phyloP scores from a whole-genome alignment of 768 basidiomycete genomes.

The Arthromyces matolae region DNA sequence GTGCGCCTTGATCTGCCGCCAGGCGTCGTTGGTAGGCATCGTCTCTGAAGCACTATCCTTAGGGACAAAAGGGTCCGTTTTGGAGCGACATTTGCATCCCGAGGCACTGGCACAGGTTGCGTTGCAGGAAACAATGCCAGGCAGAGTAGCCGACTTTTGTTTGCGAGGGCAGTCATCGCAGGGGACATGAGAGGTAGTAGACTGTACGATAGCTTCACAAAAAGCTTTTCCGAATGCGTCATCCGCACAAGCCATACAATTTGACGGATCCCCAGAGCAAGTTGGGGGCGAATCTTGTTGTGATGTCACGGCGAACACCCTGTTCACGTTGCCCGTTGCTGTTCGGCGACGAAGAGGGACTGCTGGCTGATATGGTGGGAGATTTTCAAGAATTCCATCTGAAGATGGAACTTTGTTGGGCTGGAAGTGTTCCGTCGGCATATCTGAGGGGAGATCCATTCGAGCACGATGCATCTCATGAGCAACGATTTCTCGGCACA shows the following conservation, averaged over 20 bases:
- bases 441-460: constrained; percentile 17
- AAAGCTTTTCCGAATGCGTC: constrained; percentile 88
- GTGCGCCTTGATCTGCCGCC: constrained; percentile 82
- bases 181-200: constrained; percentile 46
- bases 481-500: constrained; percentile 70
- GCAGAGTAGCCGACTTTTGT: no score
- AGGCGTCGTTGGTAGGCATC: constrained; percentile 79
- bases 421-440: constrained; percentile 23
- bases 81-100: constrained; percentile 23
- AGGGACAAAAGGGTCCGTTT: constrained; percentile 1
- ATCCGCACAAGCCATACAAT: constrained; percentile 81
- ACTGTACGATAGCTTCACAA: constrained; percentile 69
- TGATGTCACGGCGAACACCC: constrained; percentile 51
- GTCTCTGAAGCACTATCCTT: no score
- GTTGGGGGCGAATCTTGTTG: constrained; percentile 28
- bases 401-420: constrained; percentile 21
- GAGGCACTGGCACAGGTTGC: constrained; percentile 19
- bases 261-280: constrained; percentile 85
- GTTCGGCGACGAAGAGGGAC: constrained; percentile 71
- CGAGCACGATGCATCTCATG: constrained; percentile 29
- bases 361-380: constrained; percentile 77
- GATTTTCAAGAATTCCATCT: constrained; percentile 71
- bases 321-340: constrained; percentile 33
- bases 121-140: background rate
- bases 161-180: constrained; percentile 56